phyloP scores from a whole-genome alignment of 192 early-diverging fungal species.

The Dimargaris verticillata region DNA sequence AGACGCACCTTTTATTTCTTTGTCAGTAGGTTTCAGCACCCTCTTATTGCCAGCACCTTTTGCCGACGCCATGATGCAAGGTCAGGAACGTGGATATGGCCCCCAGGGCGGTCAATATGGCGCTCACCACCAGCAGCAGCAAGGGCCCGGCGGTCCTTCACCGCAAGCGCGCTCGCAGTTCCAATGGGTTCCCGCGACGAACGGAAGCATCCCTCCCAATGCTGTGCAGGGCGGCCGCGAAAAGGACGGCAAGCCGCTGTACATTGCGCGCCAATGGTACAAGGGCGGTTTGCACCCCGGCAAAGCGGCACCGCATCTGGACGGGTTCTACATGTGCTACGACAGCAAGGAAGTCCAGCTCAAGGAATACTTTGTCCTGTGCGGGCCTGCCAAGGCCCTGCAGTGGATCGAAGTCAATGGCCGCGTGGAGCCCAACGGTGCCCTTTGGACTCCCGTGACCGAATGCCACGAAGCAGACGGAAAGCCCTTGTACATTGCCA shows the following conservation, averaged over 20 bases:
- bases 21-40: no score
- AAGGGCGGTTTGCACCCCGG: conserved; percentile 32
- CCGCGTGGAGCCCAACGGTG: conserved; percentile 18
- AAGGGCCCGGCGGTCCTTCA: no score
- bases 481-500: conserved; percentile 28
- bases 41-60: no score
- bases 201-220: conserved; percentile 25
- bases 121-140: neutral
- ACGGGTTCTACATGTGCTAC: conserved; percentile 32
- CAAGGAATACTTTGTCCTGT: conserved; percentile 37
- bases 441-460: conserved; percentile 16
- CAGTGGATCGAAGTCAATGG: conserved; percentile 32
- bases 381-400: conserved; percentile 36
- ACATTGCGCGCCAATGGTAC: conserved; percentile 33
- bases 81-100: no score
- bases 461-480: conserved; percentile 28
- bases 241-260: conserved; percentile 35
- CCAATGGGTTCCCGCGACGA: conserved; percentile 10
- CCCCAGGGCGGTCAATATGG: conserved; percentile 1
- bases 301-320: conserved; percentile 28
- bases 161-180: neutral
- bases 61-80: no score
- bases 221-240: conserved; percentile 42
- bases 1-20: no score
- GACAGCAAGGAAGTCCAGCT: conserved; percentile 34